Percentiles rank a stretch among this genome's conserved stretches.
phyloP scores from a whole-genome alignment of 345 rosid genomes.

The Rhizophora mangle region DNA sequence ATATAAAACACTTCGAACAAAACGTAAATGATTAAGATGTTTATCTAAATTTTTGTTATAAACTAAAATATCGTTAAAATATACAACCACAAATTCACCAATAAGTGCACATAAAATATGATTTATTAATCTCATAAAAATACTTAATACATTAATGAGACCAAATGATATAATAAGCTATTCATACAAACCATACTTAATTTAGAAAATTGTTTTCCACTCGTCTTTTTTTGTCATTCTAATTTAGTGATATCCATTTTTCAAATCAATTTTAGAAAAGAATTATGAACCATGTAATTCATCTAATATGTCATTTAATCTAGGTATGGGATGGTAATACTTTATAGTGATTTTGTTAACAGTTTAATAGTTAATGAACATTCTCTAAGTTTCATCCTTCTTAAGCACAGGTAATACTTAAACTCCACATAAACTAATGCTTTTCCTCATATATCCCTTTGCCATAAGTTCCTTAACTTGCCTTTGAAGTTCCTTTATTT shows the following conservation, averaged over 20 bases:
- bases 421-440: not conserved
- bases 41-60: not conserved
- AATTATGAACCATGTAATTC: not conserved
- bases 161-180: not conserved
- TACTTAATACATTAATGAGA: not conserved
- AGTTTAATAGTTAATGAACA: not conserved
- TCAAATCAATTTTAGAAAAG: not conserved
- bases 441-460: not conserved
- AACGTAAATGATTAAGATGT: not conserved
- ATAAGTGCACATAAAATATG: not conserved
- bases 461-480: not conserved
- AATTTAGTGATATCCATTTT: not conserved
- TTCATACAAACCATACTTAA: not conserved
- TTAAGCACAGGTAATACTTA: not conserved
- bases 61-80: not conserved
- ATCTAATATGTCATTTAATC: not conserved
- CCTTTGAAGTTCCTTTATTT: not conserved
- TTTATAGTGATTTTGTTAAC: not conserved
- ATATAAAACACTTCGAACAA: not conserved
- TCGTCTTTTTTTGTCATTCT: not conserved
- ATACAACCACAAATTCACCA: not conserved
- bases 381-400: not conserved
- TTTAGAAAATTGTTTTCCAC: not conserved
- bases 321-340: not conserved
- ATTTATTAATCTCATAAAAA: not conserved